Percentiles rank a stretch among this genome's conserved stretches.
Evolutionary conservation across 2,329 filamentous ascomycete species (phyloP).

Genomic region (Polychaeton citri): DNA sequence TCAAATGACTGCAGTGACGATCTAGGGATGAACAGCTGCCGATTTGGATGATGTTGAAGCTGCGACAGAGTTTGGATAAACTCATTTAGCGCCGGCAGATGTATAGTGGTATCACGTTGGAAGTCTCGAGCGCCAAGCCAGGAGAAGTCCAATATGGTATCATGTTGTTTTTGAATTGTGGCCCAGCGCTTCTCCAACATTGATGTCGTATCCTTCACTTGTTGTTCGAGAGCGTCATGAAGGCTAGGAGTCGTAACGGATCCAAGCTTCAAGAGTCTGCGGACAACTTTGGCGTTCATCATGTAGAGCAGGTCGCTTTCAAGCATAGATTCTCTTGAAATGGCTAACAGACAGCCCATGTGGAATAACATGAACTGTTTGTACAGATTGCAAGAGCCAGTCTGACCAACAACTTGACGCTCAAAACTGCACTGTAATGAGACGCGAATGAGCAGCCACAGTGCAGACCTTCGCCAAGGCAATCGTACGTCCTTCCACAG

Average conservation of each 20-base stretch:
- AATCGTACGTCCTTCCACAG: constrained; percentile 16
- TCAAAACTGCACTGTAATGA: constrained; percentile 39
- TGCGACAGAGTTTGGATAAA: constrained; percentile 6
- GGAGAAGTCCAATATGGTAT: constrained; percentile 4
- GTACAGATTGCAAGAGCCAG: constrained; percentile 14
- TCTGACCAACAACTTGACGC: constrained; percentile 10
- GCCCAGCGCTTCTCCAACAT: constrained; percentile 4
- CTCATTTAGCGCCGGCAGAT: constrained; percentile 8
- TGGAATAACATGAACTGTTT: constrained; percentile 24
- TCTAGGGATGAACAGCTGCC: neutral
- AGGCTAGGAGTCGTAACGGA: neutral
- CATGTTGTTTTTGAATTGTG: constrained; percentile 2
- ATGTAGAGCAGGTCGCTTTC: constrained; percentile 6
- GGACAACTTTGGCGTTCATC: constrained; percentile 14
- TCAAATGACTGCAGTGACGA: neutral
- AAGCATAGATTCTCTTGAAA: constrained; percentile 39
- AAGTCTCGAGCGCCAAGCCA: constrained; percentile 4
- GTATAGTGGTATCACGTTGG: constrained; percentile 5
- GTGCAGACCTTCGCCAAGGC: constrained; percentile 50
- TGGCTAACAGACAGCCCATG: constrained; percentile 45
- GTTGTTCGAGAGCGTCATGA: constrained; percentile 1
- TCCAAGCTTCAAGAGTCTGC: constrained; percentile 12
- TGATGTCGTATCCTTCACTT: neutral
- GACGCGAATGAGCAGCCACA: constrained; percentile 51
- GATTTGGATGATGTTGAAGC: neutral